Evolutionary conservation across 176 grass and related monocot species (phyloP).

Genomic region (Melocanna baccifera): DNA sequence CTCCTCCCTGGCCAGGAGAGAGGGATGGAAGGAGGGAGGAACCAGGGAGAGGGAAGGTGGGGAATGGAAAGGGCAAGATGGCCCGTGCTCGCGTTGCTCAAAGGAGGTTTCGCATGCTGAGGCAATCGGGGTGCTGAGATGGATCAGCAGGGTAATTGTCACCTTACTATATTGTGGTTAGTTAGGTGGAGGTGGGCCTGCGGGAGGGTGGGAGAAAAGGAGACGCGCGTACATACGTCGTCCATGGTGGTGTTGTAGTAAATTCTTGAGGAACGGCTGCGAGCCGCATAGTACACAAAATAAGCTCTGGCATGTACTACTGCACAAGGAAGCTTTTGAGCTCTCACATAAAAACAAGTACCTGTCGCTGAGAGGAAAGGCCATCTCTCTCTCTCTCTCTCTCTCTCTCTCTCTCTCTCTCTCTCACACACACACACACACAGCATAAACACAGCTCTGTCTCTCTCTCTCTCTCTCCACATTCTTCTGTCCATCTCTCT

Average conservation of each 20-base stretch:
- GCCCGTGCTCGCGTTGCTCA: constrained; percentile 24
- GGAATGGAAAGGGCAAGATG: constrained; percentile 44
- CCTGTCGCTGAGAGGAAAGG: constrained; percentile 48
- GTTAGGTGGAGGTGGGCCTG: constrained; percentile 33
- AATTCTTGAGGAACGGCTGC: constrained; percentile 48
- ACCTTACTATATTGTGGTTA: constrained; percentile 53
- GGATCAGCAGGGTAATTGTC: constrained; percentile 63
- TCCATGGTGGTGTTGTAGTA: constrained; percentile 41
- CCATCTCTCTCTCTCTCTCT: constrained; percentile 25
- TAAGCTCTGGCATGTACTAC: constrained; percentile 57
- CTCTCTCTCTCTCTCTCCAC: constrained; percentile 19
- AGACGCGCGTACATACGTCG: constrained; percentile 27
- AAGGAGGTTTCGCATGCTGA: constrained; percentile 55
- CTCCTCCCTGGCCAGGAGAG: neutral
- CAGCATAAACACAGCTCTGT: neutral
- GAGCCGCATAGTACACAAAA: constrained; percentile 44
- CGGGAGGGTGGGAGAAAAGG: neutral
- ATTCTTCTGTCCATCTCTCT: constrained; percentile 13
- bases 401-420: constrained; percentile 23
- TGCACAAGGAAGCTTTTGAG: constrained; percentile 61
- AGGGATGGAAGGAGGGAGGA: neutral
- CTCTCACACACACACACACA: neutral
- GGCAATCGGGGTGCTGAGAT: constrained; percentile 24
- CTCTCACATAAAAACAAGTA: constrained; percentile 88
- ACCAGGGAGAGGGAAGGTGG: constrained; percentile 29